Percentiles rank a stretch among this genome's conserved stretches.
These are phyloP conservation scores for Colletotrichum chrysophilum DNA, from an alignment of 2,329 filamentous ascomycete genomes.

Conservation along the genomic window DNA sequence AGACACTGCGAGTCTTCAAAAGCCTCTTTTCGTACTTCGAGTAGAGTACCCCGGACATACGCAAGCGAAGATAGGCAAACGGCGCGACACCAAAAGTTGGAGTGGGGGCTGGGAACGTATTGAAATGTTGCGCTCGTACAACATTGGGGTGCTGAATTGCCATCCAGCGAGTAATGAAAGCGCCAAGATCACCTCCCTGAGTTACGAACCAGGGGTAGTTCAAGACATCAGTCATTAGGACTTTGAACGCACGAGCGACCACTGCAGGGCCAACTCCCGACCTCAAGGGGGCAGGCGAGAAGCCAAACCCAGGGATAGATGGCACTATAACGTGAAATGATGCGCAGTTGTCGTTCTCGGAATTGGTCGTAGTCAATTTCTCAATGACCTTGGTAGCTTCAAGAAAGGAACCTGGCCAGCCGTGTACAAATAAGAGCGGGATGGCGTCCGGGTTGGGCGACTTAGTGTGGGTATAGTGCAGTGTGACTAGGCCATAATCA, in stretches of 20 bases:
- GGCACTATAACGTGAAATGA: slow-evolving; percentile 54
- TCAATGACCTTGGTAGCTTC: slow-evolving; percentile 39
- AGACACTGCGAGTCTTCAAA: background rate
- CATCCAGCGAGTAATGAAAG: slow-evolving; percentile 21
- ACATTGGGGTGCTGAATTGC: slow-evolving; percentile 8
- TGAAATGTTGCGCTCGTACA: slow-evolving; percentile 7
- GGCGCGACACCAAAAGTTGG: background rate
- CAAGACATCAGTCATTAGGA: slow-evolving; percentile 42
- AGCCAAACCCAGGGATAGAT: slow-evolving; percentile 48
- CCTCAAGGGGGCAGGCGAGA: slow-evolving; percentile 36
- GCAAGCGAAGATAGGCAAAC: background rate
- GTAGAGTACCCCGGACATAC: background rate
- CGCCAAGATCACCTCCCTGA: slow-evolving; percentile 36
- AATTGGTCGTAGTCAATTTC: slow-evolving; percentile 30
- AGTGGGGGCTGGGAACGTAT: slow-evolving; percentile 9
- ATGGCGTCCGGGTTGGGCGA: slow-evolving; percentile 34
- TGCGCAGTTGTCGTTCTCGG: slow-evolving; percentile 27
- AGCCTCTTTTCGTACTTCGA: background rate
- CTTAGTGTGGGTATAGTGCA: slow-evolving; percentile 35
- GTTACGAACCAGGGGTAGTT: slow-evolving; percentile 38
- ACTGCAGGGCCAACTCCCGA: slow-evolving; percentile 34
- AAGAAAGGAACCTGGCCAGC: slow-evolving; percentile 47
- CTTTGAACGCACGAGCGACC: slow-evolving; percentile 35
- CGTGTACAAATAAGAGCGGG: slow-evolving; percentile 46
- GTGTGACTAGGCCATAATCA: slow-evolving; percentile 23